phyloP scores from a whole-genome alignment of 2,329 filamentous ascomycete genomes.

The Aspergillus carbonarius region DNA sequence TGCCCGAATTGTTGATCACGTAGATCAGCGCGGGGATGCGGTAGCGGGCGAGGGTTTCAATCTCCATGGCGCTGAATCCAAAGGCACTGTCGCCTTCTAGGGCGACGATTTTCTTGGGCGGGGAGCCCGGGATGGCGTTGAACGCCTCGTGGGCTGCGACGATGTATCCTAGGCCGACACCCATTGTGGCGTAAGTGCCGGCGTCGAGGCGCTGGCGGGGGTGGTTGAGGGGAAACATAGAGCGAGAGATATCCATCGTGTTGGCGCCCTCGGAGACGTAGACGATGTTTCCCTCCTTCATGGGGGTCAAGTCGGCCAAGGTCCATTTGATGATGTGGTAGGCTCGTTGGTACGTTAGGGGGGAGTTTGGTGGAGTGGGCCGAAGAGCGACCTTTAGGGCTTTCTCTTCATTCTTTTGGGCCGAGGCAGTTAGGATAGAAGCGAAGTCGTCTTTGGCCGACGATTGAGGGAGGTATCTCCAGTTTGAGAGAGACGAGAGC shows the following conservation, averaged over 20 bases:
- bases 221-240: conserved; percentile 54
- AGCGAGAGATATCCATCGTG: conserved; percentile 61
- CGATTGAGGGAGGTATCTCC: conserved; percentile 43
- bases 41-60: conserved; percentile 58
- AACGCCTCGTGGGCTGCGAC: conserved; percentile 58
- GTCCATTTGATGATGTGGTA: conserved; percentile 55
- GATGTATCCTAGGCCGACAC: conserved; percentile 57
- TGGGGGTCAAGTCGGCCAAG: conserved; percentile 48
- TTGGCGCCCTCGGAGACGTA: conserved; percentile 61
- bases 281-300: conserved; percentile 49
- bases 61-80: conserved; percentile 56
- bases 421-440: conserved; percentile 29
- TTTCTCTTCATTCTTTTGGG: conserved; percentile 49
- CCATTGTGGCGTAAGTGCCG: conserved; percentile 61
- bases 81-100: conserved; percentile 59
- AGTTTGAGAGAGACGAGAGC: conserved; percentile 40
- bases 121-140: conserved; percentile 45
- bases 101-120: conserved; percentile 53
- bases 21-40: conserved; percentile 56
- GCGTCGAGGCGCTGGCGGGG: conserved; percentile 58
- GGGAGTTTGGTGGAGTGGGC: conserved; percentile 32
- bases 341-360: conserved; percentile 52
- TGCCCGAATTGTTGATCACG: conserved; percentile 57
- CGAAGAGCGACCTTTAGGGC: conserved; percentile 45
- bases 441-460: conserved; percentile 30